phyloP scores from a whole-genome alignment of 768 basidiomycete genomes.

The Trametes punicea region DNA sequence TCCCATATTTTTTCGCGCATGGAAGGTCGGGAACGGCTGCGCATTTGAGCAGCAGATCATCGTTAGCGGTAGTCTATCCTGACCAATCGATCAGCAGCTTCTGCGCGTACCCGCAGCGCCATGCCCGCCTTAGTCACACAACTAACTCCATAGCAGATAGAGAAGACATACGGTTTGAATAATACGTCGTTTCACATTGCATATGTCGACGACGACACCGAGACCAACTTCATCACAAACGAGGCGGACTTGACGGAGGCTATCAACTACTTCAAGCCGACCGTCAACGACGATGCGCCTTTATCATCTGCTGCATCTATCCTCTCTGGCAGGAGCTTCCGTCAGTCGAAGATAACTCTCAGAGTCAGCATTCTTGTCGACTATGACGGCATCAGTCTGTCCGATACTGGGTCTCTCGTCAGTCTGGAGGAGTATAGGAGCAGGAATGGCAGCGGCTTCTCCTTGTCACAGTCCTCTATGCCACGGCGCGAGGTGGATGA shows the following conservation, averaged over 20 bases:
- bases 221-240: constrained; percentile 61
- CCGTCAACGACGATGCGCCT: constrained; percentile 68
- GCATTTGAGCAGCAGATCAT: too few relatives aligned
- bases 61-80: too few relatives aligned
- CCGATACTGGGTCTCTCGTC: constrained; percentile 80
- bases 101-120: too few relatives aligned
- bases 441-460: constrained; percentile 53
- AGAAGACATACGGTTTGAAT: constrained; percentile 77
- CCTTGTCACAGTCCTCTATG: constrained; percentile 45
- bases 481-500: constrained; percentile 52
- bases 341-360: constrained; percentile 70
- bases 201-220: constrained; percentile 89
- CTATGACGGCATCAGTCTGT: constrained; percentile 88
- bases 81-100: too few relatives aligned
- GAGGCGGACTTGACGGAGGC: constrained; percentile 83
- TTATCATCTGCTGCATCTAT: constrained; percentile 72
- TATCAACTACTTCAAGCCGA: constrained; percentile 74
- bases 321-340: constrained; percentile 60
- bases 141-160: constrained; percentile 52
- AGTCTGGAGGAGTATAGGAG: constrained; percentile 73
- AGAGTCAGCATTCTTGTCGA: constrained; percentile 77
- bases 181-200: constrained; percentile 67
- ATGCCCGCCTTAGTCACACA: too few relatives aligned
- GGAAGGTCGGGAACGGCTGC: too few relatives aligned
- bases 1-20: constrained; percentile 10